Evolutionary conservation across 1,284 basidiomycete species (phyloP).

Genomic region (Heterobasidion occidentale): DNA sequence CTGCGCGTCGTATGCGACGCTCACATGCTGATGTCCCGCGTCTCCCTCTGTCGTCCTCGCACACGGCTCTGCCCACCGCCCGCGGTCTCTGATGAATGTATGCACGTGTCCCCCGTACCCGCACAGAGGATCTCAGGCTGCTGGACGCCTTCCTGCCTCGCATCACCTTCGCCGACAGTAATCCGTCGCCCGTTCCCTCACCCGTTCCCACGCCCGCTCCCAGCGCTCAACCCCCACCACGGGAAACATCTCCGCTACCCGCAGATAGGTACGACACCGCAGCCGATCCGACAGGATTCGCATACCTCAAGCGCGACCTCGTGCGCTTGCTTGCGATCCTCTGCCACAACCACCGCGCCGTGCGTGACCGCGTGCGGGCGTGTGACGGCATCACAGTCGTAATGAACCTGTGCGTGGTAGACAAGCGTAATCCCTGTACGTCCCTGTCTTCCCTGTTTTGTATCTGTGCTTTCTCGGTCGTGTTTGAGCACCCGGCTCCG

Average conservation of each 20-base stretch:
- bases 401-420: constrained; percentile 81
- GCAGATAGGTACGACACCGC: background rate
- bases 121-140: constrained; percentile 55
- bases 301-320: constrained; percentile 76
- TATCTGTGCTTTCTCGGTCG: background rate
- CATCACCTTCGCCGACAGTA: constrained; percentile 47
- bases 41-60: constrained; percentile 7
- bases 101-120: too few relatives aligned
- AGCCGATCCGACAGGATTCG: constrained; percentile 52
- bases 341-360: constrained; percentile 48
- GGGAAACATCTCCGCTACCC: background rate
- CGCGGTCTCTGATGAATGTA: too few relatives aligned
- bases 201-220: background rate
- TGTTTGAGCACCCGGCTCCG: constrained; percentile 1
- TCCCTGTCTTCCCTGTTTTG: constrained; percentile 11
- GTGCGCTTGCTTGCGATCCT: constrained; percentile 76
- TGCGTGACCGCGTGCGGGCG: constrained; percentile 67
- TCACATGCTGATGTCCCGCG: constrained; percentile 32
- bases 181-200: background rate
- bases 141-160: constrained; percentile 73
- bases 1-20: background rate
- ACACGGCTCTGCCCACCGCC: too few relatives aligned
- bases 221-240: background rate
- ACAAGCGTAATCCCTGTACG: constrained; percentile 87
- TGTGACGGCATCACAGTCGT: constrained; percentile 73